Conservation (phyloP, 441 rosid species). For the Brassica balearica region DNA sequence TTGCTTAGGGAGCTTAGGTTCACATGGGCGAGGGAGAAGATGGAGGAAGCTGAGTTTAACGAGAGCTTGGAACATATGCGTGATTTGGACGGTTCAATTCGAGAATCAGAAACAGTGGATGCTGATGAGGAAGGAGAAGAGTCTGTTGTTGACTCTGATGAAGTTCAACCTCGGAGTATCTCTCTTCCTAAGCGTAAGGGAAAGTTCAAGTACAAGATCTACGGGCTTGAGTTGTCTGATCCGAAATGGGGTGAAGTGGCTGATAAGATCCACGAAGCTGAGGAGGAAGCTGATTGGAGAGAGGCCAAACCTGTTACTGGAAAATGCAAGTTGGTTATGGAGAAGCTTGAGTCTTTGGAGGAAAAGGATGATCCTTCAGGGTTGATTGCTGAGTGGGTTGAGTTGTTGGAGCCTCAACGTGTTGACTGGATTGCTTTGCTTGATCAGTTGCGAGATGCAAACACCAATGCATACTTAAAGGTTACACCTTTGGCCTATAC, state of each 20-base stretch:
- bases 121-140: constrained; percentile 41
- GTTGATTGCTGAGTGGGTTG: constrained; percentile 72
- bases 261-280: constrained; percentile 60
- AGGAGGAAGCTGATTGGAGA: constrained; percentile 63
- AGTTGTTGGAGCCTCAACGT: constrained; percentile 76
- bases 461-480: constrained; percentile 58
- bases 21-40: constrained; percentile 87
- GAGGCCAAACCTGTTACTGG: constrained; percentile 84
- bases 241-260: constrained; percentile 53
- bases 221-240: constrained; percentile 89
- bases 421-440: constrained; percentile 83
- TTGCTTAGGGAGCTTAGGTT: constrained; percentile 87
- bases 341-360: constrained; percentile 66
- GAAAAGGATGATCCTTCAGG: constrained; percentile 73
- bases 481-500: constrained; percentile 45
- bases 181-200: constrained; percentile 89
- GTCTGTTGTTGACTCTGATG: constrained; percentile 46
- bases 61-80: constrained; percentile 55
- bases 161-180: constrained; percentile 41
- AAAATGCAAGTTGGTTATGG: constrained; percentile 66
- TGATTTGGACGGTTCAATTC: constrained; percentile 46
- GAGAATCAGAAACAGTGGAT: constrained; percentile 41
- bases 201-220: constrained; percentile 80
- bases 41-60: constrained; percentile 87
- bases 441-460: constrained; percentile 62